Percentiles rank a stretch among this genome's conserved stretches.
Conservation (phyloP, 108 stramenopile species). For the Schizochytrium sp. region DNA sequence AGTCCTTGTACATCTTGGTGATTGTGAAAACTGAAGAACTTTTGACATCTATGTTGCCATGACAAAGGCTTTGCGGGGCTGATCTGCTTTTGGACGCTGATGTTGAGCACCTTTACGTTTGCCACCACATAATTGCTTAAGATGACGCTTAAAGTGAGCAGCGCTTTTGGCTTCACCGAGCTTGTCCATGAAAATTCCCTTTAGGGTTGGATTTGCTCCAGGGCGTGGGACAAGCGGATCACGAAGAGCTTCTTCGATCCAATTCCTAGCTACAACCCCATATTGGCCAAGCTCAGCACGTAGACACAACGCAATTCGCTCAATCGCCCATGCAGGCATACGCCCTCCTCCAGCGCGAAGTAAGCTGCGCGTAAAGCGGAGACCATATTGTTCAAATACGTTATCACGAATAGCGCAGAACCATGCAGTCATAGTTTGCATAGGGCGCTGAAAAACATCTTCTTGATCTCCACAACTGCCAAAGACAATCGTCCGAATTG, state of each 20-base stretch:
- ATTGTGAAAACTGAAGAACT: neutral
- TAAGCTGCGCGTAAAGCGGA: neutral
- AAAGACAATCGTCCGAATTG: neutral
- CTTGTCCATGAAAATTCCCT: neutral
- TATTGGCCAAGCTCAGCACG: neutral
- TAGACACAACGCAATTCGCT: neutral
- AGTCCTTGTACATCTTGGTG: neutral
- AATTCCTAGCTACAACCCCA: neutral
- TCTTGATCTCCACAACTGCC: neutral
- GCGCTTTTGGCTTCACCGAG: neutral
- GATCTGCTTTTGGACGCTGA: neutral
- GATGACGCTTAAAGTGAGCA: neutral
- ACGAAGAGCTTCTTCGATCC: neutral
- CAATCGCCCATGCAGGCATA: slow-evolving; percentile 27
- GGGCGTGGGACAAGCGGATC: neutral
- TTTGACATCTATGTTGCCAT: neutral
- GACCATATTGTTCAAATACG: neutral
- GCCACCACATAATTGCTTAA: slow-evolving; percentile 19
- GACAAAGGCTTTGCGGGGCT: neutral
- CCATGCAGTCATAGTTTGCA: neutral
- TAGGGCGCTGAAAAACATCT: neutral
- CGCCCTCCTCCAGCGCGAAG: slow-evolving; percentile 12
- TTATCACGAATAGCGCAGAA: neutral
- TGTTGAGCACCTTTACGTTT: neutral
- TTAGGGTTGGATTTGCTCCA: neutral